Evolutionary conservation across 2,329 filamentous ascomycete species (phyloP).

Genomic region (Aspergillus neotritici): DNA sequence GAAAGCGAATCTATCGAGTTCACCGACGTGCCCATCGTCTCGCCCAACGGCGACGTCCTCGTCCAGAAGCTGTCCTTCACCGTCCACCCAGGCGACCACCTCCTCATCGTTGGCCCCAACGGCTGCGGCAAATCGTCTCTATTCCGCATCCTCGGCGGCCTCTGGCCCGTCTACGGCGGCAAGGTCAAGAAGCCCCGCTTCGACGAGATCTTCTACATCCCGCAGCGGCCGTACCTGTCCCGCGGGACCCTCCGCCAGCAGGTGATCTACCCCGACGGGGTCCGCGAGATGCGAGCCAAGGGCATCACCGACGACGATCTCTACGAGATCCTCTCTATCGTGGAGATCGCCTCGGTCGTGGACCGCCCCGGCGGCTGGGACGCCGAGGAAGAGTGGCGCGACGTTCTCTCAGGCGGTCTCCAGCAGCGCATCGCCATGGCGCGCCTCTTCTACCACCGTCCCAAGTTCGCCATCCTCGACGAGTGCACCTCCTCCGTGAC

Average conservation of each 20-base stretch:
- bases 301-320: conserved; percentile 78
- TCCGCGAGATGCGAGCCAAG: conserved; percentile 80
- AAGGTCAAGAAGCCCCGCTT: conserved; percentile 87
- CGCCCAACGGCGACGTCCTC: conserved; percentile 90
- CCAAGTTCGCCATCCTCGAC: conserved; percentile 90
- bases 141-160: conserved; percentile 89
- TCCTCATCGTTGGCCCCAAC: conserved; percentile 93
- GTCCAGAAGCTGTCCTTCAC: conserved; percentile 80
- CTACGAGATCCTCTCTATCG: conserved; percentile 65
- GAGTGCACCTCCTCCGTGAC: conserved; percentile 97
- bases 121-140: conserved; percentile 94
- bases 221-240: conserved; percentile 88
- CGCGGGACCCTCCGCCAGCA: conserved; percentile 90
- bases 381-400: conserved; percentile 92
- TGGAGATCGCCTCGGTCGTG: conserved; percentile 79
- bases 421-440: conserved; percentile 98
- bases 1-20: conserved; percentile 84
- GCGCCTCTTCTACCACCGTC: conserved; percentile 85
- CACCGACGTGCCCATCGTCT: conserved; percentile 86
- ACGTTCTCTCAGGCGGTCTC: conserved; percentile 83
- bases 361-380: conserved; percentile 80
- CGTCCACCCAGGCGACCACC: conserved; percentile 78
- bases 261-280: conserved; percentile 88
- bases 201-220: conserved; percentile 95
- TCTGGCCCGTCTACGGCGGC: conserved; percentile 97